Evolutionary conservation across 73 alveolate species (phyloP), one percentile per base, ranked within the genome.

Genomic region (Paramecium pentaurelia): DNA sequence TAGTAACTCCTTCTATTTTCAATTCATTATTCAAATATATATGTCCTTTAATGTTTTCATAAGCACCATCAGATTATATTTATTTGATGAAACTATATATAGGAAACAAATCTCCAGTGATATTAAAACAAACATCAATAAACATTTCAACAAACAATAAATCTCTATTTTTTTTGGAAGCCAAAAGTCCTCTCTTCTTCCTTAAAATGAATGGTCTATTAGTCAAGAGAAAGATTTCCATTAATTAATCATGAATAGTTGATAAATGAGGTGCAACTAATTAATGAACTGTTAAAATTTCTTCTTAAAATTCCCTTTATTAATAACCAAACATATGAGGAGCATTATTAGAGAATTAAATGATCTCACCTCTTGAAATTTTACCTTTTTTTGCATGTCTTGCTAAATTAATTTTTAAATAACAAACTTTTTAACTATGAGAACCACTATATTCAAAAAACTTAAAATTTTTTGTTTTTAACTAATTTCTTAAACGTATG

Each of bases 331-430:
- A 80, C 44, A 80, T 32, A 25, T 80, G 64, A 44, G 91, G 91
- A 11, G 91, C 44, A 80, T 80, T 80, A 80, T 80, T 80, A 0
- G 91, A 80, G 8, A 6, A 80, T 80, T 80, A 12, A 10, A 80
- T 44, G 3, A 80, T 80, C 14, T 80, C 91, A 45, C 91, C 91
- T 28, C 91, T 80, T 32, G 71, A 42, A 9, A 80, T 80, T 25
- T 80, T 80, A 8, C 91, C 91, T 80, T 80, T 80, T 36, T 80
- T 80, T 40, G 91, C 91, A 80, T 80, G 91, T 44, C 91, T 40
- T 3, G 91, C 77, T 4, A 80, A 25, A 49, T 80, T 80, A 45
- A 47, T 44, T 49, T 80, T 80, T 32, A 80, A 6, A 45, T 80
- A 80, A 49, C 91, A 80, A 3, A 47, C 91, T 80, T 25, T 47